Evolutionary conservation across 2,329 filamentous ascomycete genomes (phyloP).

Genomic region (Neofusicoccum laricinum): DNA sequence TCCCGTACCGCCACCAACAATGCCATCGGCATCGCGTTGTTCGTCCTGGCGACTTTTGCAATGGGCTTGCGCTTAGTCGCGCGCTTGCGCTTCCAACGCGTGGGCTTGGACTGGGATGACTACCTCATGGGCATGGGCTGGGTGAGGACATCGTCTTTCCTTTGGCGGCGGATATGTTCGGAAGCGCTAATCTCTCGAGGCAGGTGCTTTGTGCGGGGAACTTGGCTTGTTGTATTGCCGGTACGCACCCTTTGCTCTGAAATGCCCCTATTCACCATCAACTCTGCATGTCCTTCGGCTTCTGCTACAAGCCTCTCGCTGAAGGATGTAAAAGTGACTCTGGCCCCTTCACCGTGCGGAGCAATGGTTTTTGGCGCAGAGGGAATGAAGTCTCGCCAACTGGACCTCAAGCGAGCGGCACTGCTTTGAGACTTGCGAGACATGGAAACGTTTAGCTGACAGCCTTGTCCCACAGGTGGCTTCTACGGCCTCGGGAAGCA

Average conservation of each 20-base stretch:
- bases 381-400: too few relatives aligned
- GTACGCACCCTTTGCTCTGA: conserved; percentile 1
- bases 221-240: conserved; percentile 26
- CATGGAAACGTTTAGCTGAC: too few relatives aligned
- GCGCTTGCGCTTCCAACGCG: conserved; percentile 22
- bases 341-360: too few relatives aligned
- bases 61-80: conserved; percentile 23
- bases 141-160: conserved; percentile 1
- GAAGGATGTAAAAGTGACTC: too few relatives aligned
- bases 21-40: conserved; percentile 24
- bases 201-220: conserved; percentile 21
- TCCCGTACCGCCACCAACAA: conserved; percentile 24
- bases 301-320: too few relatives aligned
- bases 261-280: too few relatives aligned
- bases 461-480: conserved; percentile 18
- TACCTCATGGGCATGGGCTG: conserved; percentile 26
- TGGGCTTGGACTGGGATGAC: conserved; percentile 23
- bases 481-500: conserved; percentile 27
- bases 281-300: too few relatives aligned
- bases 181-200: background rate
- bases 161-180: background rate
- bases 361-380: too few relatives aligned
- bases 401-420: too few relatives aligned
- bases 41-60: conserved; percentile 23
- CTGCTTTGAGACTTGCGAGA: too few relatives aligned